Base-by-base conservation (phyloP, 129 eudicot species). In the Saussurea involucrata region DNA sequence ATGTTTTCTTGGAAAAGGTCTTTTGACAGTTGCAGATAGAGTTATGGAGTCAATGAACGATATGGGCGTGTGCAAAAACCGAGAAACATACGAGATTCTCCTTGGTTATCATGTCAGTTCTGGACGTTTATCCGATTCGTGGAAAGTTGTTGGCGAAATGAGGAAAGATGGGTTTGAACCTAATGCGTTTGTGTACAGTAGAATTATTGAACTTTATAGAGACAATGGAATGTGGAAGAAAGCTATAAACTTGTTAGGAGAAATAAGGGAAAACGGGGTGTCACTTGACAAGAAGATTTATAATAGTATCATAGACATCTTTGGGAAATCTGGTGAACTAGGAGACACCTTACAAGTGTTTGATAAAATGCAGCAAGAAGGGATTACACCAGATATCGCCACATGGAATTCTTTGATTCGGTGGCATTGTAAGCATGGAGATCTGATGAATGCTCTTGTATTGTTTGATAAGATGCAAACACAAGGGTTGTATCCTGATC, bases 211-310 rank as follows among this genome's bases (percentile, higher is more conserved):
- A 6, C 84, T 93, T 33, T 93, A 93, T 28, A 88, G 98, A 69
- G 96, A 93, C 44, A 90, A 93, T 37, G 98, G 98, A 17, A 93
- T 93, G 98, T 93, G 98, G 96, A 93, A 83, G 78, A 93, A 93
- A 72, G 98, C 92, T 42, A 75, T 84, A 70, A 88, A 76, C 15
- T 78, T 90, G 49, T 34, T 93, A 37, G 80, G 66, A 46, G 95
- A 93, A 81, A 82, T 93, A 32, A 66, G 69, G 32, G 92, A 88
- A 34, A 74, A 75, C 46, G 98, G 95, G 28, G 33, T 87, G 4
- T 21, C 76, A 20, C 32, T 88, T 6, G 98, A 90, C 60, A 85
- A 29, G 82, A 78, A 72, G 76, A 79, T 93, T 22, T 88, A 76
- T 74, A 86, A 85, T 76, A 93, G 95, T 81, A 82, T 93, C 18